Evolutionary conservation across 2,329 filamentous ascomycete species (phyloP).

Genomic region (Colletotrichum tofieldiae): DNA sequence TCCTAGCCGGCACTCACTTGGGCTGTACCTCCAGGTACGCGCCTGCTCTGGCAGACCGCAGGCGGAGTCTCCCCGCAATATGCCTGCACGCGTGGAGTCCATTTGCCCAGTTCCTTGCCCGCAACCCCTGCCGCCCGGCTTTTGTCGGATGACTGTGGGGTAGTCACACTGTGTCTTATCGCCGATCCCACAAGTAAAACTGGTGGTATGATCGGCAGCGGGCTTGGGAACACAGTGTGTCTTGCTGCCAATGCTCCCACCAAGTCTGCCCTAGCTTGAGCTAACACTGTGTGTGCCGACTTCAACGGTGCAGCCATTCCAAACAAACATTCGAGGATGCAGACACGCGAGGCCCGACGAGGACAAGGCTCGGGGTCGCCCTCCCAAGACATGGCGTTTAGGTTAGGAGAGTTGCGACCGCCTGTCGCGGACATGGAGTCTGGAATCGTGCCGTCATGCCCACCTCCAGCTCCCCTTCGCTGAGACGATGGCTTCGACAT

Average conservation of each 20-base stretch:
- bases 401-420: constrained; percentile 15
- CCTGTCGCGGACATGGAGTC: background rate
- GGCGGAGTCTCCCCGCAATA: constrained; percentile 40
- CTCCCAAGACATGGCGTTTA: constrained; percentile 5
- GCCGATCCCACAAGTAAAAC: background rate
- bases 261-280: background rate
- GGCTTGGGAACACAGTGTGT: constrained; percentile 2
- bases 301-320: background rate
- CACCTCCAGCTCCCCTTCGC: background rate
- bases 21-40: background rate
- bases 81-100: constrained; percentile 16
- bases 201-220: constrained; percentile 20
- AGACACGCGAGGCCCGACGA: constrained; percentile 9
- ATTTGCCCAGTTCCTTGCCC: constrained; percentile 23
- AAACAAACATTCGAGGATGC: constrained; percentile 1
- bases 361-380: constrained; percentile 14
- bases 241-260: no score
- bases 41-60: constrained; percentile 17
- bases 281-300: constrained; percentile 25
- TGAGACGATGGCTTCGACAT: background rate
- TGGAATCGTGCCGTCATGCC: constrained; percentile 2
- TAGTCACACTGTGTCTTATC: constrained; percentile 24
- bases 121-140: constrained; percentile 16
- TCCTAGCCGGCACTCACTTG: background rate
- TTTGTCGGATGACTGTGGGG: constrained; percentile 22